Evolutionary conservation across 495 filamentous ascomycete species (phyloP).

Genomic region (Podospora pseudocomata): DNA sequence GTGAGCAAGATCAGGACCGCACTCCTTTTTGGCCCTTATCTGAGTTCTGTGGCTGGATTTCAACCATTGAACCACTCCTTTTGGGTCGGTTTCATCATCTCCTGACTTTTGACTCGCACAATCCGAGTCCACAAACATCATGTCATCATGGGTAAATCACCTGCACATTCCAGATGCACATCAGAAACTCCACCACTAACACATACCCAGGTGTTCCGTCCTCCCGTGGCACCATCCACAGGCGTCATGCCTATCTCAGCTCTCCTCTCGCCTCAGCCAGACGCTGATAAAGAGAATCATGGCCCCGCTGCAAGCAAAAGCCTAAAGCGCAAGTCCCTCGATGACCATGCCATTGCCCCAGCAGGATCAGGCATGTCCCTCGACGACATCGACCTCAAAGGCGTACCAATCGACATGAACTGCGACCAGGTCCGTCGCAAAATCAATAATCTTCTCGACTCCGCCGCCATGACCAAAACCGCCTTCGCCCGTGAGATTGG

Average conservation of each 20-base stretch:
- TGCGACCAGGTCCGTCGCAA: constrained; percentile 42
- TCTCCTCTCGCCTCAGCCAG: neutral
- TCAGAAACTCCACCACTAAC: neutral
- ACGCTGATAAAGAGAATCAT: neutral
- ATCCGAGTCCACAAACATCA: neutral
- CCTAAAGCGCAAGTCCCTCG: constrained; percentile 34
- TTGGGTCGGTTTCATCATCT: neutral
- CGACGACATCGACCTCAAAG: constrained; percentile 24
- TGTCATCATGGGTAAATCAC: neutral
- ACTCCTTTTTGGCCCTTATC: neutral
- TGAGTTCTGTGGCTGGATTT: neutral
- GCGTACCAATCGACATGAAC: constrained; percentile 23
- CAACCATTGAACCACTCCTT: neutral
- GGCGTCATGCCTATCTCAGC: neutral
- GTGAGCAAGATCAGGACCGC: neutral
- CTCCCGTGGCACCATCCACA: neutral
- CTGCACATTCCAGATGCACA: neutral
- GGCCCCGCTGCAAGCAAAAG: constrained; percentile 17
- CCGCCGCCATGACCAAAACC: constrained; percentile 46
- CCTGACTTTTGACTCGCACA: neutral
- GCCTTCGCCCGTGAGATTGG: constrained; percentile 43
- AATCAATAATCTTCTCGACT: constrained; percentile 43
- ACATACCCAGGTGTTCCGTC: neutral
- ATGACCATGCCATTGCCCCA: constrained; percentile 20
- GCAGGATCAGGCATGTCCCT: constrained; percentile 13